Conservation (phyloP, 2,329 filamentous ascomycete species). For the Phialemoniopsis sp. region DNA sequence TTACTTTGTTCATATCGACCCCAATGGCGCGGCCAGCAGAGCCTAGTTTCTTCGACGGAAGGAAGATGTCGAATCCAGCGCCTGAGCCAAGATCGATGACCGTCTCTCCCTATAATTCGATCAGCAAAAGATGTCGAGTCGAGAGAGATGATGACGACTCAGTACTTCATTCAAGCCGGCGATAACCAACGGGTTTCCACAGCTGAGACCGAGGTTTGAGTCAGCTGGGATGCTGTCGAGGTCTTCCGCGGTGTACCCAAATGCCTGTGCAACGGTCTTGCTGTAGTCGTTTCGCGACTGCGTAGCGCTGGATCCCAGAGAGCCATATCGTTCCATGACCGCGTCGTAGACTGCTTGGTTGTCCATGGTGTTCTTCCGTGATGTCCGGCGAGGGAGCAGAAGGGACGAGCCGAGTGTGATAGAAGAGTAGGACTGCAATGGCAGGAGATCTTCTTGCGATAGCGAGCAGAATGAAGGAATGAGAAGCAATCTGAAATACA, state of each 20-base stretch:
- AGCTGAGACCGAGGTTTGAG: slow-evolving; percentile 49
- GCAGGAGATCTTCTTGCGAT: too few species aligned
- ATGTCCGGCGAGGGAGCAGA: too few species aligned
- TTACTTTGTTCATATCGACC: slow-evolving; percentile 56
- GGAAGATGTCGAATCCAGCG: slow-evolving; percentile 54
- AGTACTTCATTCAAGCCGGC: slow-evolving; percentile 39
- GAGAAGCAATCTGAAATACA: too few species aligned
- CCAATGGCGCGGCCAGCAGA: slow-evolving; percentile 44
- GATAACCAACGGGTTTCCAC: slow-evolving; percentile 47
- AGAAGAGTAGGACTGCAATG: too few species aligned
- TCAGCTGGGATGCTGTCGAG: slow-evolving; percentile 38
- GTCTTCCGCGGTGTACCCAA: slow-evolving; percentile 47
- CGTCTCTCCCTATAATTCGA: slow-evolving; percentile 41
- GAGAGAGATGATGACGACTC: neutral
- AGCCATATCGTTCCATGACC: slow-evolving; percentile 29
- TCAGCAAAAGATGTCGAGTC: neutral
- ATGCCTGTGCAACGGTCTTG: slow-evolving; percentile 40
- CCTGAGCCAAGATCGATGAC: slow-evolving; percentile 55
- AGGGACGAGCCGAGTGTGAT: too few species aligned
- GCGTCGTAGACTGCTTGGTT: slow-evolving; percentile 25
- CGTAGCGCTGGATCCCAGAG: slow-evolving; percentile 15
- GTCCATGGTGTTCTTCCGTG: too few species aligned
- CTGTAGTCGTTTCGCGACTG: slow-evolving; percentile 23
- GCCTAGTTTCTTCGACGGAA: slow-evolving; percentile 46
- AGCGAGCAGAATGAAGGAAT: too few species aligned